Percentiles rank a stretch among this genome's conserved stretches.
These are phyloP conservation scores for Eucalyptus curtisii DNA, from an alignment of 345 rosid genomes.

Conservation along the genomic window DNA sequence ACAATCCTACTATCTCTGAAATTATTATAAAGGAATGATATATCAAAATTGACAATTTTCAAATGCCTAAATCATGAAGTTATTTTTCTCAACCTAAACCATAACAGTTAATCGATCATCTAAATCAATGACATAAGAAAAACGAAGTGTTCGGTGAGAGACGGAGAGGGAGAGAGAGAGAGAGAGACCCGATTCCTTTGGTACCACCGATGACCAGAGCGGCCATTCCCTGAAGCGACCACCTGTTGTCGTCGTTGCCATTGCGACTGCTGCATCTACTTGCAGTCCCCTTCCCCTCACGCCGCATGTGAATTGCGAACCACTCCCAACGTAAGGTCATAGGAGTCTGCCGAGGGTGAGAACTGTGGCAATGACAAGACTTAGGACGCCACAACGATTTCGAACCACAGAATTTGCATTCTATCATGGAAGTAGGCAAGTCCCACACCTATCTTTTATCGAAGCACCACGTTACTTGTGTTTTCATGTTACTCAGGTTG, in stretches of 20 bases:
- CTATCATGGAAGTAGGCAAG: not conserved
- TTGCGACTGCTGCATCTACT: not conserved
- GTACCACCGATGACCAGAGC: slow-evolving; percentile 39
- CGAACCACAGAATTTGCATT: not conserved
- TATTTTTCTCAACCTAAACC: not conserved
- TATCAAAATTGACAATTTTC: not conserved
- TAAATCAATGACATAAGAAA: not conserved
- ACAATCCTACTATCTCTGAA: not conserved
- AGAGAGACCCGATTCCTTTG: slow-evolving; percentile 15
- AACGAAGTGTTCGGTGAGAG: not conserved
- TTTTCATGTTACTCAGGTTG: not conserved
- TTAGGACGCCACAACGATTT: not conserved
- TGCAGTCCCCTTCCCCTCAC: not conserved
- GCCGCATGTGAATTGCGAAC: not conserved
- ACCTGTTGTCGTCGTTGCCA: not conserved
- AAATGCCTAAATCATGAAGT: not conserved
- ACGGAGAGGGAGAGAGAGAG: not conserved
- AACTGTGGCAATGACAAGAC: not conserved
- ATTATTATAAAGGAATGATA: not conserved
- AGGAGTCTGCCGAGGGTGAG: not conserved
- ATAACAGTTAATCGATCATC: not conserved
- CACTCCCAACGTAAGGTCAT: not conserved
- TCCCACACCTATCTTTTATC: not conserved
- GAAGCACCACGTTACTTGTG: not conserved
- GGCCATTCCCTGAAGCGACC: slow-evolving; percentile 13